phyloP scores from a whole-genome alignment of 2,329 filamentous ascomycete genomes.

The Shiraia bambusicola region DNA sequence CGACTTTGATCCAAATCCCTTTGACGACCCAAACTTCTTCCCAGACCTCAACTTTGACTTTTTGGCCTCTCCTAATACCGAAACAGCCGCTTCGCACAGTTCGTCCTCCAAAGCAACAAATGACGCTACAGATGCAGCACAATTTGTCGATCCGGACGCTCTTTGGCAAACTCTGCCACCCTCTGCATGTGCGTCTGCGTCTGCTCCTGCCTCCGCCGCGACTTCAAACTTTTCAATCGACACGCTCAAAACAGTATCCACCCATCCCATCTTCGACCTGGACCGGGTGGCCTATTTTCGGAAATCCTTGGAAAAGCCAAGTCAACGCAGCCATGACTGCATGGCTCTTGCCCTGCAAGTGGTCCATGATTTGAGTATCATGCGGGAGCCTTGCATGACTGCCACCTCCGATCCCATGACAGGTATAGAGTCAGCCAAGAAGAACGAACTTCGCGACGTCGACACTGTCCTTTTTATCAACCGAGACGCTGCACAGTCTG shows the following conservation, averaged over 20 bases:
- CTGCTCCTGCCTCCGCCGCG: no score
- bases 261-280: not conserved
- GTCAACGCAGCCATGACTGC: conserved; percentile 1
- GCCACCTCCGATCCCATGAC: conserved; percentile 1
- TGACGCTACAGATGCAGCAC: not conserved
- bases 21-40: not conserved
- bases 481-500: conserved; percentile 1
- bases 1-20: not conserved
- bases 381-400: not conserved
- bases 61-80: not conserved
- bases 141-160: not conserved
- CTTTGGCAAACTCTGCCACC: conserved; percentile 1
- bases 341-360: conserved; percentile 2
- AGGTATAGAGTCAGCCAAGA: not conserved
- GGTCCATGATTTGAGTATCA: not conserved
- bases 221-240: not conserved
- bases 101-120: not conserved
- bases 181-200: not conserved
- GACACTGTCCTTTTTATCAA: conserved; percentile 4
- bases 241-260: not conserved
- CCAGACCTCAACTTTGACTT: not conserved
- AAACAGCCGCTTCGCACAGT: not conserved
- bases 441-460: not conserved
- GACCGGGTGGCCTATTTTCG: not conserved
- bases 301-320: not conserved